Base-by-base conservation (phyloP, 371 early-diverging fungal species). In the Entomophthora muscae region DNA sequence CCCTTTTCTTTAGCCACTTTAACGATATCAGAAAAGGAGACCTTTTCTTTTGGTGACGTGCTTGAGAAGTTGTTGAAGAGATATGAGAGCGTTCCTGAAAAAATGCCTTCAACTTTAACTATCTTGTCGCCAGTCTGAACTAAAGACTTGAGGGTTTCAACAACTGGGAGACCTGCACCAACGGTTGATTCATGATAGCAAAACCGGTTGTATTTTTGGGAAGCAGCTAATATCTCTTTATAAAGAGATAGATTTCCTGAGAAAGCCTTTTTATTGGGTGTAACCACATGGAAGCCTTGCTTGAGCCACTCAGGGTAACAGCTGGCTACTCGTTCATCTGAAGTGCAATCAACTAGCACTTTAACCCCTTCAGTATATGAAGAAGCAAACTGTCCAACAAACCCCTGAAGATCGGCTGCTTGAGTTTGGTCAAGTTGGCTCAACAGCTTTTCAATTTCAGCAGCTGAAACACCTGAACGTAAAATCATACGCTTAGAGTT, bases 261-360 rank as follows among this genome's bases (percentile, higher is more conserved):
- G 73, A 95, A 95, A 2, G 79, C 95, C 80, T 95, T 95, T 76
- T 98, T 98, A 86, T 98, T 98, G 61, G 98, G 94, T 17, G 98
- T 95, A 56, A 95, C 94, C 28, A 98, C 75, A 67, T 88, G 86
- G 61, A 92, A 70, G 24, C 93, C 92, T 54, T 73, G 68, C 61
- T 76, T 67, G 58, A 95, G 75, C 88, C 90, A 93, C 23, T 72
- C 55, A 52, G 92, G 91, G 72, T 98, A 98, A 59, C 74, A 75
- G 1, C 72, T 68, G 32, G 94, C 92, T 7, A 96, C 79, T 17
- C 75, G 65, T 62, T 88, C 85, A 68, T 80, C 83, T 23, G 92
- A 82, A 51, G 97, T 96, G 75, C 93, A 93, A 72, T 98, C 98
- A 53, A 98, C 82, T 30, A 98, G 75, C 12, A 86, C 78, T 13